These are phyloP conservation scores for Heritiera littoralis DNA, from an alignment of 345 rosid genomes.

Conservation along the genomic window DNA sequence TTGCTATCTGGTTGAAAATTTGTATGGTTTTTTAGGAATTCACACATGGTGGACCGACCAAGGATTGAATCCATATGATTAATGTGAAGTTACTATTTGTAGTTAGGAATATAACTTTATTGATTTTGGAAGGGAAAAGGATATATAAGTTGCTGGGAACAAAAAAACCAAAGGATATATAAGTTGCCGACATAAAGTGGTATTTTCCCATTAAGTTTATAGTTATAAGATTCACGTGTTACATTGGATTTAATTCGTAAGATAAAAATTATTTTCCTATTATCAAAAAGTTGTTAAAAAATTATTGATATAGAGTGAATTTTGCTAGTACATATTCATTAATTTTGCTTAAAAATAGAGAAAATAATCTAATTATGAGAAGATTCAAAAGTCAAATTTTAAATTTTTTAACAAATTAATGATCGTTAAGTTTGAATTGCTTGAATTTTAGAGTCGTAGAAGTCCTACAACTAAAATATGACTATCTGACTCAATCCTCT, in stretches of 20 bases:
- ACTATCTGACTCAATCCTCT: too few species aligned
- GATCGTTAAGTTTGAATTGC: too few species aligned
- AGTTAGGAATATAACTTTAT: not conserved
- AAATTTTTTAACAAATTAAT: too few species aligned
- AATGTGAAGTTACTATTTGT: slow-evolving; percentile 7
- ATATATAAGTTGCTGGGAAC: not conserved
- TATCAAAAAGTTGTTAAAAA: too few species aligned
- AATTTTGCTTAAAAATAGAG: too few species aligned
- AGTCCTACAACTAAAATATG: too few species aligned
- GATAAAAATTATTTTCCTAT: not conserved
- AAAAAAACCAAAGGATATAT: not conserved
- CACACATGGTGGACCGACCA: slow-evolving; percentile 17
- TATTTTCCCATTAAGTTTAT: not conserved
- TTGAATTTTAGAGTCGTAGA: too few species aligned
- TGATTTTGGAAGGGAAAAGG: not conserved
- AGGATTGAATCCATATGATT: not conserved
- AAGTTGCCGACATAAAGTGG: not conserved
- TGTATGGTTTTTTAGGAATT: not conserved
- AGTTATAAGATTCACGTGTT: not conserved
- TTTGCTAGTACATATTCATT: too few species aligned
- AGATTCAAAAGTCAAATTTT: too few species aligned
- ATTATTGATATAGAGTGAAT: too few species aligned
- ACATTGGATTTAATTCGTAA: not conserved
- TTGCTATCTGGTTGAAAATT: not conserved
- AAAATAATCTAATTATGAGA: too few species aligned